Percentiles rank a stretch among this genome's conserved stretches.
phyloP scores from a whole-genome alignment of 768 basidiomycete genomes.

The Tricholomella constricta region DNA sequence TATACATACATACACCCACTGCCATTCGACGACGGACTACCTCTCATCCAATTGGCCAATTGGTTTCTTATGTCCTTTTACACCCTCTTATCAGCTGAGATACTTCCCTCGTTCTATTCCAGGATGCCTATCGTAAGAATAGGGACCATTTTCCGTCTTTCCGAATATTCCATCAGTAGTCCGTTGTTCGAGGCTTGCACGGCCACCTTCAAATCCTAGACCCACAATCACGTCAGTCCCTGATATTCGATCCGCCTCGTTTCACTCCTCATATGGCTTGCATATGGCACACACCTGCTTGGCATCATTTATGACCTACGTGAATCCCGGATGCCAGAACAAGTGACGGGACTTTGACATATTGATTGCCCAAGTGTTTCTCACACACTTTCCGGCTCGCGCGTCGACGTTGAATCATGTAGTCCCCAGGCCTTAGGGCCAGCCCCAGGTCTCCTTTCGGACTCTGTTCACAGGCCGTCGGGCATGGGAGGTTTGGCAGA shows the following conservation, averaged over 20 bases:
- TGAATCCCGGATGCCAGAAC: background rate
- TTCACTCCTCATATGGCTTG: background rate
- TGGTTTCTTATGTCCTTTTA: too few relatives aligned
- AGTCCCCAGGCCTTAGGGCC: background rate
- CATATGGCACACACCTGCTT: background rate
- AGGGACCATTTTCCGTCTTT: slow-evolving; percentile 7
- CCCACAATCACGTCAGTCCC: background rate
- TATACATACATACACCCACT: too few relatives aligned
- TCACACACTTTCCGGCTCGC: background rate
- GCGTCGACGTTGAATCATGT: background rate
- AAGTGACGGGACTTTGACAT: background rate
- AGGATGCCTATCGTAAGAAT: slow-evolving; percentile 22
- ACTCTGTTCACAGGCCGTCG: too few relatives aligned
- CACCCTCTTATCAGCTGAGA: background rate
- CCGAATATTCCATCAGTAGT: slow-evolving; percentile 1
- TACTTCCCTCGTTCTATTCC: background rate
- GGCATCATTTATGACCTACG: background rate
- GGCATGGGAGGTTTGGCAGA: too few relatives aligned
- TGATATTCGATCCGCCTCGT: background rate
- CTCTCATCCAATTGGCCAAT: too few relatives aligned
- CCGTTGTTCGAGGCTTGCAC: background rate
- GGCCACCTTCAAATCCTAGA: background rate
- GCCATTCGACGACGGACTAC: too few relatives aligned
- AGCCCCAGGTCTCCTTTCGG: too few relatives aligned
- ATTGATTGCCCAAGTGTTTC: too few relatives aligned